Base-by-base conservation (phyloP, 2,329 filamentous ascomycete genomes). In the Epichloe festucae region DNA sequence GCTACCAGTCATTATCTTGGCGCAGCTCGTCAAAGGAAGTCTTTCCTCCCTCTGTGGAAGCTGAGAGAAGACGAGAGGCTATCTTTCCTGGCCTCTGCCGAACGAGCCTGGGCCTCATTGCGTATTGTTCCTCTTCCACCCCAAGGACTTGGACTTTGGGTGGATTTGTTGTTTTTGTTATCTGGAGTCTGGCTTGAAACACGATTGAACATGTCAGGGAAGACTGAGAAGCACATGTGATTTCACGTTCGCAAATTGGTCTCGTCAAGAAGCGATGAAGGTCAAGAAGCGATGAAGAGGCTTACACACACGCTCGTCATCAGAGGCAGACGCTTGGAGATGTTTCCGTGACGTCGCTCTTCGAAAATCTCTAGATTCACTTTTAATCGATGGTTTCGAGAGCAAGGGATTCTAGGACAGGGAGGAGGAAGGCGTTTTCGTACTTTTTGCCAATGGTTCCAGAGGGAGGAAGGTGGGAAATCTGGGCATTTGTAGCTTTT, bases 341-440 rank as follows among this genome's bases (percentile, higher is more conserved):
- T n/a, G 0, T n/a, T n/a, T 1, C 36, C 27, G 10, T 31, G 27
- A 39, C n/a, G 14, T 42, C 10, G 40, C 40, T 19, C 17, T 19
- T 42, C n/a, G 10, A 42, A 31, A 31, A 31, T 31, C 0, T 10
- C 27, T 31, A 31, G 27, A 1, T 31, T 31, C 27, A 31, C 27
- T 10, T 23, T 19, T 14, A 3, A 6, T 21, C n/a, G 40, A 42
- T n/a, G n/a, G 2, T 42, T 42, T 21, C 40, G 17, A 11, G 17
- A 14, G 7, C 43, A 21, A 34, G 23, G 43, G 43, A n/a, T 1
- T 45, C 40, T 11, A 38, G 48, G 48, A 45, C 23, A 39, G 27
- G 48, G 48, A 34, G 19, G 48, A 35, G 39, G 48, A 49, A n/a
- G 48, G 48, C 44, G 48, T 50, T 50, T 31, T 31, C 27, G 27